A percentile compares a stretch with the other conserved stretches of the same genome.
phyloP scores from a whole-genome alignment of 1,139 yeast species.

The Taphrina betulina region DNA sequence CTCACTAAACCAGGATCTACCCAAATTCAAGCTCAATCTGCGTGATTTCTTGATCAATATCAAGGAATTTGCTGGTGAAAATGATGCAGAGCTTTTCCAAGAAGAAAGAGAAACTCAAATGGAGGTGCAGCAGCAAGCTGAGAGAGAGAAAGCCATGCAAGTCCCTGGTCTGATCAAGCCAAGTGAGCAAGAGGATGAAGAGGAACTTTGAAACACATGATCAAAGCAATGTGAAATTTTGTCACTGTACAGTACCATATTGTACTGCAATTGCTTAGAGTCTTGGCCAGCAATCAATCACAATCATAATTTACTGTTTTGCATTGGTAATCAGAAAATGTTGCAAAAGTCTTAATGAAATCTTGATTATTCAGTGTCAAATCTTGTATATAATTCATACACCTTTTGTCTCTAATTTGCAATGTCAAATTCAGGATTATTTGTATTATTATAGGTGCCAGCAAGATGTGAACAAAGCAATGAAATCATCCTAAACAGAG shows the following conservation, averaged over 20 bases:
- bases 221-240: background rate
- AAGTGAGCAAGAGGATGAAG: conserved; percentile 14
- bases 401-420: too few relatives aligned
- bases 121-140: conserved; percentile 64
- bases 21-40: conserved; percentile 76
- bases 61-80: conserved; percentile 91
- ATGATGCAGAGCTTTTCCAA: conserved; percentile 79
- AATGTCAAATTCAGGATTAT: too few relatives aligned
- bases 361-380: too few relatives aligned
- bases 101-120: conserved; percentile 85
- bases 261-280: too few relatives aligned
- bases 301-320: too few relatives aligned
- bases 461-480: too few relatives aligned
- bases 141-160: conserved; percentile 77
- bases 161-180: conserved; percentile 95
- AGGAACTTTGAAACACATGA: conserved; percentile 2
- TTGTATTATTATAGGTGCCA: too few relatives aligned
- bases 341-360: too few relatives aligned
- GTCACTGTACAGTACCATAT: background rate
- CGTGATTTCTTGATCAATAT: conserved; percentile 96
- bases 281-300: too few relatives aligned
- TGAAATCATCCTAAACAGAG: too few relatives aligned
- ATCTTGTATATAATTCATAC: too few relatives aligned
- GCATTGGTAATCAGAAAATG: too few relatives aligned
- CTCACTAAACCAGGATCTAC: conserved; percentile 67